phyloP scores from a whole-genome alignment of 306 rosid species.

The Malus fusca region DNA sequence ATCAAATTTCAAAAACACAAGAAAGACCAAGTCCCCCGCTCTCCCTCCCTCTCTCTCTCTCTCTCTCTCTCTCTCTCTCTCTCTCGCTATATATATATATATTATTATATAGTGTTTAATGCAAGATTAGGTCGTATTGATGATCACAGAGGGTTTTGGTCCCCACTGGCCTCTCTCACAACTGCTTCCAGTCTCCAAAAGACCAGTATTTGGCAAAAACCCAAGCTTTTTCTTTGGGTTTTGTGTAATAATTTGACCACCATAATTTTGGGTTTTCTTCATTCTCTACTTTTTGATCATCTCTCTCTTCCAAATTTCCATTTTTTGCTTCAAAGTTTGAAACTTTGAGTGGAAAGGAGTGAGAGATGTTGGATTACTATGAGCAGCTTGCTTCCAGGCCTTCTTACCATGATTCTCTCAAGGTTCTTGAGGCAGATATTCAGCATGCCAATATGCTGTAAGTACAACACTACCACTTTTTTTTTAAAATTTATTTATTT shows the following conservation, averaged over 20 bases:
- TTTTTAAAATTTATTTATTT: not conserved
- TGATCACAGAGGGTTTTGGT: not conserved
- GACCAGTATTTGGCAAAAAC: slow-evolving; percentile 19
- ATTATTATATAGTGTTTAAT: not conserved
- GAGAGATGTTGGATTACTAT: slow-evolving; percentile 41
- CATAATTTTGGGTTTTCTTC: slow-evolving; percentile 13
- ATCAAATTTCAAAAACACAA: not conserved
- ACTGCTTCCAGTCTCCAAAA: slow-evolving; percentile 22
- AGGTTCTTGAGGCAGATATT: slow-evolving; percentile 67
- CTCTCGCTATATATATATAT: too few relatives aligned
- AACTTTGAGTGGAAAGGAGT: slow-evolving; percentile 1
- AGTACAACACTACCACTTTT: slow-evolving; percentile 14
- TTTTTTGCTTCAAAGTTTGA: not conserved
- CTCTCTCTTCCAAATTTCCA: not conserved
- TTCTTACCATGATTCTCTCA: slow-evolving; percentile 52
- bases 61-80: not conserved
- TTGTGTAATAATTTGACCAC: not conserved
- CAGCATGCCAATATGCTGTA: slow-evolving; percentile 74
- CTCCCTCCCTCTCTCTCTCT: not conserved
- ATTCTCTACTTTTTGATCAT: not conserved
- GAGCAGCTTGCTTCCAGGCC: slow-evolving; percentile 47
- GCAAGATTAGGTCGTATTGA: slow-evolving; percentile 6
- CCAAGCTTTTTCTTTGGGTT: slow-evolving; percentile 7
- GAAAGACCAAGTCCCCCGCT: not conserved
- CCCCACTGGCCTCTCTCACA: slow-evolving; percentile 2